Evolutionary conservation across 2,329 filamentous ascomycete species (phyloP).

Genomic region (Pezicula carpinea): DNA sequence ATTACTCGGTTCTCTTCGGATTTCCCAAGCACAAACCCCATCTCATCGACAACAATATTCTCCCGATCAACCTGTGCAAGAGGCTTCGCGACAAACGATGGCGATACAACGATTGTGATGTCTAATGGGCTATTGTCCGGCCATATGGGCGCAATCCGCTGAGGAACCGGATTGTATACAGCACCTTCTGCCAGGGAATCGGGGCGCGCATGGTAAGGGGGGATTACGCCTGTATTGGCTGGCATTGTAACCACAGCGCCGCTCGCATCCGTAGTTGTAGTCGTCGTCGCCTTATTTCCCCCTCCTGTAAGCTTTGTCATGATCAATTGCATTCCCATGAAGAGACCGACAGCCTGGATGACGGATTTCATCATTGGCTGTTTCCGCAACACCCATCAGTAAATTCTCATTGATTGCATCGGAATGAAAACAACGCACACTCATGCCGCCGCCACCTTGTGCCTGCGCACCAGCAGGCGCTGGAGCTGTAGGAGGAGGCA

Average conservation of each 20-base stretch:
- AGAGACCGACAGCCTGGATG: constrained; percentile 50
- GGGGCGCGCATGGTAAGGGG: constrained; percentile 63
- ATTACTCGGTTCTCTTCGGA: constrained; percentile 73
- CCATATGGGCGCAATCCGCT: constrained; percentile 83
- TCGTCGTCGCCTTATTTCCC: constrained; percentile 36
- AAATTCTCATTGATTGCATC: not conserved
- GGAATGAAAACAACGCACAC: constrained; percentile 19
- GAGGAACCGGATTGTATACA: constrained; percentile 60
- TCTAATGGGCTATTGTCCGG: constrained; percentile 73
- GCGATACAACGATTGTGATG: constrained; percentile 78
- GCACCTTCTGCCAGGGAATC: constrained; percentile 54
- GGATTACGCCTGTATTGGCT: constrained; percentile 51
- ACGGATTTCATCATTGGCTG: constrained; percentile 31
- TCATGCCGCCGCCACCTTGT: constrained; percentile 24
- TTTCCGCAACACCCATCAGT: constrained; percentile 8
- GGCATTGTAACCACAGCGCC: constrained; percentile 50
- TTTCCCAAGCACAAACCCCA: constrained; percentile 73
- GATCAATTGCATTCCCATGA: constrained; percentile 51
- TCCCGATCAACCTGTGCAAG: constrained; percentile 62
- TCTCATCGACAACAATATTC: constrained; percentile 73
- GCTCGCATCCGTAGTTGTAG: constrained; percentile 44
- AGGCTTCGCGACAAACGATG: constrained; percentile 63
- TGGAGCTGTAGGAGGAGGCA: constrained; percentile 28
- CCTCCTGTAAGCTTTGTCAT: constrained; percentile 47
- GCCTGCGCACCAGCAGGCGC: constrained; percentile 24